Base-by-base conservation (phyloP, 306 rosid species). In the Phaseolus lunatus region DNA sequence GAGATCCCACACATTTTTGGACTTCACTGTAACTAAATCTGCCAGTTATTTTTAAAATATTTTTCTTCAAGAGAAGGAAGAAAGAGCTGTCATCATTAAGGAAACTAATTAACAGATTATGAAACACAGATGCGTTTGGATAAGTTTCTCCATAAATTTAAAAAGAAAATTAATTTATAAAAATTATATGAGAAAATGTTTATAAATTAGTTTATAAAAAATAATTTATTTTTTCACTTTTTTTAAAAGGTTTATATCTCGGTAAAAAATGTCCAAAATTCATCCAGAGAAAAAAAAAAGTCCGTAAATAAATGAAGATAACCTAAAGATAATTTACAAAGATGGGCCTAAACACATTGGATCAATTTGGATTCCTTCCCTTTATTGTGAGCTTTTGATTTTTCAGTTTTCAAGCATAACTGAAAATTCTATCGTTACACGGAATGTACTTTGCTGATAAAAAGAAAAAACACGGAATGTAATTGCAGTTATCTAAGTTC, bases 401-500 rank as follows among this genome's bases (percentile, higher is more conserved):
- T 65, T 50, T 18, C 26, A 47, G 57, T 39, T 76, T 64, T 20
- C 5, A 64, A 27, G 57, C 22, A 59, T 5, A 49, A 23, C 12
- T 19, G 27, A 24, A n/a, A 43, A 5, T 29, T 45, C 35, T 41
- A 7, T 16, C 4, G 27, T 37, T 63, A 47, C 29, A 19, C 48
- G 4, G 10, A 45, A 33, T 47, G 47, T 33, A 61, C n/a, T n/a
- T n/a, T n/a, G n/a, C n/a, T n/a, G n/a, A n/a, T n/a, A n/a, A n/a
- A n/a, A n/a, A n/a, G n/a, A n/a, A n/a, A n/a, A n/a, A n/a, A 47
- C 29, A 19, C 48, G 4, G 10, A 45, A 33, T 47, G 47, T 33
- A 61, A 58, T 69, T 14, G 61, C 52, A 61, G 27, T 70, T 39
- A 61, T 41, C 15, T 31, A 31, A 50, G 70, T 58, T 16, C 47